These are phyloP conservation scores for Talaromyces funiculosus DNA, from an alignment of 2,329 filamentous ascomycete genomes.

Conservation along the genomic window DNA sequence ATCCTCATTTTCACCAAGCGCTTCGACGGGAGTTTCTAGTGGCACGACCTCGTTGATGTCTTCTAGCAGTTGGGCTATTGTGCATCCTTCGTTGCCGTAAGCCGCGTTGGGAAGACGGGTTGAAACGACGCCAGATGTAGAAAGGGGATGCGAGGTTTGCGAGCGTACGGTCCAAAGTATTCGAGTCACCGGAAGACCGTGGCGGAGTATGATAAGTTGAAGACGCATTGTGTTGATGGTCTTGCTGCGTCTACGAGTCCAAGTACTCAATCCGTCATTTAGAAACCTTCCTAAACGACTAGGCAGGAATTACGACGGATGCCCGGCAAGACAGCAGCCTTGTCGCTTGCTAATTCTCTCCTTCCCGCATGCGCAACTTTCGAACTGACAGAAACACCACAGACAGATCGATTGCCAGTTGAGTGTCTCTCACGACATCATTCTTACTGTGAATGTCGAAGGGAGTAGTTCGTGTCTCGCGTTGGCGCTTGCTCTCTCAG, in stretches of 20 bases:
- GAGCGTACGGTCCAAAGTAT: constrained; percentile 63
- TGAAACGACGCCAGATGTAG: constrained; percentile 29
- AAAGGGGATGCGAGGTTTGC: constrained; percentile 20
- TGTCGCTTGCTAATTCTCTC: background rate
- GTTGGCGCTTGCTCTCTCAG: background rate
- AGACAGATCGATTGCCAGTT: background rate
- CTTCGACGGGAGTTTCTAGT: constrained; percentile 58
- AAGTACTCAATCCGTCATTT: background rate
- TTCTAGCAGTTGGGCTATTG: constrained; percentile 69
- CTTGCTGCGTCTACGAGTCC: background rate
- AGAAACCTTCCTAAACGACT: no score
- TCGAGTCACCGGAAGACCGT: constrained; percentile 65
- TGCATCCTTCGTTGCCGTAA: constrained; percentile 51
- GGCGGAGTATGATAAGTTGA: constrained; percentile 65
- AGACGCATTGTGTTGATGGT: constrained; percentile 55
- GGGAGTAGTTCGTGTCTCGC: background rate
- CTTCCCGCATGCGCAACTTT: background rate
- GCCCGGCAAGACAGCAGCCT: background rate
- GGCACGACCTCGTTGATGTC: constrained; percentile 75
- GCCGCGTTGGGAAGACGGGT: constrained; percentile 31
- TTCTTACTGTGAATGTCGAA: background rate
- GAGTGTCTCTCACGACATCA: background rate
- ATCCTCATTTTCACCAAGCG: constrained; percentile 21
- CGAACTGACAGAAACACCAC: background rate
- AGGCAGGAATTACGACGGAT: no score